Evolutionary conservation across 2,329 filamentous ascomycete species (phyloP), one percentile per base, ranked within the genome.

Genomic region (Aspergillus sp.): DNA sequence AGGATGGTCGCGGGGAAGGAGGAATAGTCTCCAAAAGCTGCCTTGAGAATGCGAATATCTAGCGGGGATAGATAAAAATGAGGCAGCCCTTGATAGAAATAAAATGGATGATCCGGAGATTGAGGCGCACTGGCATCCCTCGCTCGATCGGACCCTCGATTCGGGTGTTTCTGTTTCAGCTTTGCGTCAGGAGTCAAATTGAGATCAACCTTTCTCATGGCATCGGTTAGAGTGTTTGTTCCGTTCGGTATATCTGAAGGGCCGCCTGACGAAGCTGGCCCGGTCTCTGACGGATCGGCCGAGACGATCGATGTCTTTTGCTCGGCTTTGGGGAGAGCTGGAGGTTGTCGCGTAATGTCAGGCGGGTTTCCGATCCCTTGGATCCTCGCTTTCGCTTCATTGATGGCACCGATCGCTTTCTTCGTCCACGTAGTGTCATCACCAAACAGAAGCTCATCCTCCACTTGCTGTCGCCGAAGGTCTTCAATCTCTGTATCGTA

Each of bases 341-440:
- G 26, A 30, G 77, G 77, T 58, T 83, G 80, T 52, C 74, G 73
- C 16, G 77, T 70, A 51, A 78, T 68, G 22, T 76, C 73, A 14
- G 85, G 83, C 20, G 84, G 83, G 60, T 88, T 84, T 1, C 85
- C 85, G 54, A 89, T 84, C 0, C 83, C 85, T 49, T 78, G 78
- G 1, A 89, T 65, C 67, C 86, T 92, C 57, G 94, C 88, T 70
- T 90, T 95, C 0, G 87, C 83, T 16, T 89, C 83, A 4, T 79
- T 80, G 45, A 97, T 86, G 26, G 85, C 80, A 49, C 82, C 80
- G 52, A 96, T 83, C 3, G 94, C 94, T 69, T 89, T 93, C 60
- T 86, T 84, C 1, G 89, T 90, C 92, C 92, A 97, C 60, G 93
- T 90, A n/a, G 86, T 87, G 57, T 96, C 92, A 64, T 96, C 90